A percentile compares a stretch with the other conserved stretches of the same genome.
Evolutionary conservation across 345 rosid species (phyloP).

Genomic region (Clausena lansium): DNA sequence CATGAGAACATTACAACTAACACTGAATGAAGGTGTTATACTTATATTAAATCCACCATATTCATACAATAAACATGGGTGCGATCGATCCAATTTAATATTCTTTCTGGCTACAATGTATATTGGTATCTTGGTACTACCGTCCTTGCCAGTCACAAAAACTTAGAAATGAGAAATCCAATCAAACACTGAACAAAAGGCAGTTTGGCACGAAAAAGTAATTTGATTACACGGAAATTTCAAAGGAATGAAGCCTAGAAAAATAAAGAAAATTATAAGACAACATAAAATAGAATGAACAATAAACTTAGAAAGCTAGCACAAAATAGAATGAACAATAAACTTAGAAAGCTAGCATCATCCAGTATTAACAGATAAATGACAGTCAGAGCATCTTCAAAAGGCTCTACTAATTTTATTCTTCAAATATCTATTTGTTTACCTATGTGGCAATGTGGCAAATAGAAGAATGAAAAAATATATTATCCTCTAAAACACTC

Average conservation of each 20-base stretch:
- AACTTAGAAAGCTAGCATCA: too few relatives aligned
- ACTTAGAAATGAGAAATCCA: slow-evolving; percentile 41
- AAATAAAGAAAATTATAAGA: neutral
- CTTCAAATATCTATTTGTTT: too few relatives aligned
- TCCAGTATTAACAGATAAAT: neutral
- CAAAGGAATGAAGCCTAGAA: neutral
- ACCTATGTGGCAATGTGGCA: too few relatives aligned
- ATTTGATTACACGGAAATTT: neutral
- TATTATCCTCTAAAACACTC: too few relatives aligned
- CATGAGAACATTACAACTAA: slow-evolving; percentile 51
- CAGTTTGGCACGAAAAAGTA: neutral
- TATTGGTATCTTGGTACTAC: slow-evolving; percentile 72
- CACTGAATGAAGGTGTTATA: slow-evolving; percentile 70
- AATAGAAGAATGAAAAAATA: too few relatives aligned
- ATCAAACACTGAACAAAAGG: neutral
- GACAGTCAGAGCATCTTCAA: too few relatives aligned
- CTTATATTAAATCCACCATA: slow-evolving; percentile 87
- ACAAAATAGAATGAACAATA: too few relatives aligned
- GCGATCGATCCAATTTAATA: slow-evolving; percentile 69
- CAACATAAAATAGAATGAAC: neutral
- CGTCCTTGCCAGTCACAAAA: slow-evolving; percentile 79
- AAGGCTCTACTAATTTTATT: too few relatives aligned
- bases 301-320: slow-evolving; percentile 2
- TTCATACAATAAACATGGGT: slow-evolving; percentile 85
- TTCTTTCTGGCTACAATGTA: slow-evolving; percentile 70